Conservation (phyloP, 352 stramenopile genomes). For the Phytophthora nicotianae region DNA sequence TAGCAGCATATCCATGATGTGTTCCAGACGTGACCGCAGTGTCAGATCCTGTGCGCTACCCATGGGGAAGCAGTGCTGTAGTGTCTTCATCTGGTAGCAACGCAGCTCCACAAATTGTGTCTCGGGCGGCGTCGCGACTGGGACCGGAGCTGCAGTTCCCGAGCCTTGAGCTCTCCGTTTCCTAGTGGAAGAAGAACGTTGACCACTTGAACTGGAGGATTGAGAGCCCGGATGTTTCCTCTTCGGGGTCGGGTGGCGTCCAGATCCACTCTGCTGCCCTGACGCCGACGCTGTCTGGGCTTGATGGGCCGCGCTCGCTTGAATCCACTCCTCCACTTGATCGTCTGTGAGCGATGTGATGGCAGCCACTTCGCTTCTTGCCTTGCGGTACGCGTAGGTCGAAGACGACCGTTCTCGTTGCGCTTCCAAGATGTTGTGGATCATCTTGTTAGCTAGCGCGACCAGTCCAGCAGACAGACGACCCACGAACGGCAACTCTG, state of each 20-base stretch:
- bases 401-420: conserved; percentile 62
- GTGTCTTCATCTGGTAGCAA: conserved; percentile 58
- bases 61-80: conserved; percentile 33
- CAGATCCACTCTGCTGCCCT: conserved; percentile 38
- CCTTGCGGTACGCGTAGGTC: conserved; percentile 51
- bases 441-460: conserved; percentile 47
- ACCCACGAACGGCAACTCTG: conserved; percentile 58
- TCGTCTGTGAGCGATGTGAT: conserved; percentile 65
- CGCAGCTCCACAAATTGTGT: conserved; percentile 55
- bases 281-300: conserved; percentile 19
- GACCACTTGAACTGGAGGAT: conserved; percentile 17
- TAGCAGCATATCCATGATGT: conserved; percentile 66
- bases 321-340: conserved; percentile 75
- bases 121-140: conserved; percentile 13
- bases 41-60: conserved; percentile 51
- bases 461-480: conserved; percentile 44
- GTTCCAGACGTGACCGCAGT: conserved; percentile 55
- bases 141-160: conserved; percentile 8
- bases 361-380: conserved; percentile 55
- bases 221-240: conserved; percentile 46
- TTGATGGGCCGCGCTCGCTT: conserved; percentile 31
- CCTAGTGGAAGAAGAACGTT: conserved; percentile 43
- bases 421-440: conserved; percentile 55
- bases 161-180: conserved; percentile 46
- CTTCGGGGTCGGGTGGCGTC: conserved; percentile 58